Conservation (phyloP, 164 flowering plant genomes). For the Magnolia changhungtana region DNA sequence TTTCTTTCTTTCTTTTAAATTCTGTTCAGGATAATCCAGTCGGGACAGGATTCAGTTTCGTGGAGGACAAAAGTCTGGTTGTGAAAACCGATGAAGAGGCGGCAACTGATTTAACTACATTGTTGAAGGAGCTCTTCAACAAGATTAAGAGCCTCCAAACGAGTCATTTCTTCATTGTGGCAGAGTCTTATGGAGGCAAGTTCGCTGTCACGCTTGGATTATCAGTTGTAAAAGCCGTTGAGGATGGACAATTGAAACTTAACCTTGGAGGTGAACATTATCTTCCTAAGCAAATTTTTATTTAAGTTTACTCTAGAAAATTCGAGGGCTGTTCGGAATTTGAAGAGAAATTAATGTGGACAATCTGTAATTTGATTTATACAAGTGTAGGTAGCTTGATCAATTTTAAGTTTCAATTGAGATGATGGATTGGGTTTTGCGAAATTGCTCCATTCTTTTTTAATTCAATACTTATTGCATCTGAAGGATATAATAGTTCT, state of each 20-base stretch:
- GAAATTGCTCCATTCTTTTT: not conserved
- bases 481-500: too few relatives aligned
- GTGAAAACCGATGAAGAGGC: constrained; percentile 86
- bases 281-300: not conserved
- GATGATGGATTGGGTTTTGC: not conserved
- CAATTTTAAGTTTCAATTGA: not conserved
- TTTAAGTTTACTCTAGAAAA: not conserved
- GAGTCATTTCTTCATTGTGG: constrained; percentile 69
- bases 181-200: constrained; percentile 95
- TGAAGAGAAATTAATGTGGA: not conserved
- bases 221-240: constrained; percentile 58
- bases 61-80: constrained; percentile 46
- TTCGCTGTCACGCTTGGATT: constrained; percentile 74
- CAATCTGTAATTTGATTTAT: not conserved
- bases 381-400: not conserved
- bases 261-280: constrained; percentile 67
- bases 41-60: constrained; percentile 89
- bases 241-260: constrained; percentile 59
- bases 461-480: too few relatives aligned
- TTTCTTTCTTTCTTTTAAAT: not conserved
- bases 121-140: constrained; percentile 57
- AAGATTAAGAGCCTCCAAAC: constrained; percentile 46
- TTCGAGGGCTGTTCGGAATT: too few relatives aligned
- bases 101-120: constrained; percentile 63
- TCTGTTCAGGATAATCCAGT: constrained; percentile 76